Base-by-base conservation (phyloP, 352 stramenopile genomes). In the Phytophthora pseudosyringae region DNA sequence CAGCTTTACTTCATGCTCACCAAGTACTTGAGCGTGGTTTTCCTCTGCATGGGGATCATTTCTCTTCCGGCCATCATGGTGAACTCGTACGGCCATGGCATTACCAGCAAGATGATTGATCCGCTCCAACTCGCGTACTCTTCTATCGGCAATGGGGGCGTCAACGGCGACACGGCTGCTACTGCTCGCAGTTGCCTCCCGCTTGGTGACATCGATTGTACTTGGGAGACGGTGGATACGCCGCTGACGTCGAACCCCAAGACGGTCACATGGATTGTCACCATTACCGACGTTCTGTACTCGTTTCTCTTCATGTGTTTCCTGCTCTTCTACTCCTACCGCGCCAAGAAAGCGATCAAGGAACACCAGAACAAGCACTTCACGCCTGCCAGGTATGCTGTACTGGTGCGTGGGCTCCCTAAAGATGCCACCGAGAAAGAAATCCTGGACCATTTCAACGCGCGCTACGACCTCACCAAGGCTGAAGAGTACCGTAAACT, bases 391-490 rank as follows among this genome's bases (percentile, higher is more conserved):
- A 76, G 83, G 33, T 91, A 89, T 35, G 67, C 81, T 16, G 71
- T 91, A 0, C 59, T 72, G 47, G 79, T 89, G 11, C 58, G 67
- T 47, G 62, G 62, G 11, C 40, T 75, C 2, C 67, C 67, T n/a
- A 59, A 38, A 44, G 52, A 70, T 41, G 78, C 87, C 0, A 93
- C 71, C 0, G 76, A 92, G 29, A 64, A 68, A 0, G 83, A 95
- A 66, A 88, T 95, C 43, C 38, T 89, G 13, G 47, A 78, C 4
- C 87, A 95, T 50, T 96, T 96, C 39, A 89, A 89, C 28, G 39
- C 31, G 0, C 70, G 79, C 0, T 96, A 91, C 64, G 82, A 94
- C 21, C 75, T 86, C 3, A 88, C 58, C 3, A 79, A 85, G 29
- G 69, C 74, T 0, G 88, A 94, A 58, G 64, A 79, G 21, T 73